Conservation (phyloP, 1,139 yeast species). For the Saccharomyces pastorianus region DNA sequence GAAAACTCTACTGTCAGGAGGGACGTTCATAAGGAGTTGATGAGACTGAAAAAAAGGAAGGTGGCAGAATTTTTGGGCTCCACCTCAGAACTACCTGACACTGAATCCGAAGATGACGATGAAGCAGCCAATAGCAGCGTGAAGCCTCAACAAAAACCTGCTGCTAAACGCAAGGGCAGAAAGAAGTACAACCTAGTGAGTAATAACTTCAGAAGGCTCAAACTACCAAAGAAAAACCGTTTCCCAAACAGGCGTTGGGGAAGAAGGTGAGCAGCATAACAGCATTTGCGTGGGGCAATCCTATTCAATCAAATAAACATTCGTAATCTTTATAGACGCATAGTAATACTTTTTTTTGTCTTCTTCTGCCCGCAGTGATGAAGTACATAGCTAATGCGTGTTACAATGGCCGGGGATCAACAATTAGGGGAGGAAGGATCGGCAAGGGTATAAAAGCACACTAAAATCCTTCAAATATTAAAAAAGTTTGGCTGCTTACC, state of each 20-base stretch:
- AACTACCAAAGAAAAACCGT: conserved; percentile 22
- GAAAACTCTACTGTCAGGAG: conserved; percentile 7
- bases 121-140: not conserved
- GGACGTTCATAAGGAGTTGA: conserved; percentile 24
- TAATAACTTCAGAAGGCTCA: conserved; percentile 30
- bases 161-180: conserved; percentile 13
- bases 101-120: conserved; percentile 8
- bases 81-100: conserved; percentile 8
- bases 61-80: conserved; percentile 17
- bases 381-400: too few species aligned
- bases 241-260: conserved; percentile 15
- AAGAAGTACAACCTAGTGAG: conserved; percentile 32
- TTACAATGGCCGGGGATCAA: too few species aligned
- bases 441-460: too few species aligned
- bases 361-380: not conserved
- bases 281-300: not conserved
- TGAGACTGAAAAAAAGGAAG: conserved; percentile 21
- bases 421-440: too few species aligned
- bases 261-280: conserved; percentile 4
- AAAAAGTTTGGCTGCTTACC: too few species aligned
- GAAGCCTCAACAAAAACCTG: not conserved
- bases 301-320: not conserved
- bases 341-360: not conserved
- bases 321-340: not conserved
- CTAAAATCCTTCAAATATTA: too few species aligned